Evolutionary conservation across 1,284 basidiomycete genomes (phyloP), one percentile per base, ranked within the genome.

Genomic region (Apiotrichum veenhuisii): DNA sequence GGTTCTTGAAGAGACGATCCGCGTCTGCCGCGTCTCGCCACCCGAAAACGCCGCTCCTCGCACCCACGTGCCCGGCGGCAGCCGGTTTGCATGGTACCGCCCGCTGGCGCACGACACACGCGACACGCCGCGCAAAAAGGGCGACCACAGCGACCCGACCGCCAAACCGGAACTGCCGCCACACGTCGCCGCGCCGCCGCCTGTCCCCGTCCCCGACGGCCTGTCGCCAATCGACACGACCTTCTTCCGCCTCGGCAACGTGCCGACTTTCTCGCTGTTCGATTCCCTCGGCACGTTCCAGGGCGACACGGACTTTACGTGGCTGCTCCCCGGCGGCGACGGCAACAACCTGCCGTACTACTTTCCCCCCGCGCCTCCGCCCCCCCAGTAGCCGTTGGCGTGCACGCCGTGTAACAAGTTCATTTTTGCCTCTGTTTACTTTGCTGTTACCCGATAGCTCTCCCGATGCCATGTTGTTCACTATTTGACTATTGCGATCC

Each of bases 1-100:
- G 20, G 59, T 61, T 2, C 37, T 64, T 17, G 57, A 61, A 47
- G 62, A 64, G 43, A 64, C 62, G 2, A 59, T 55, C 23, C 50
- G 58, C 2, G 55, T 60, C 4, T 60, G 58, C 33, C 50, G 54
- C 5, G 52, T 60, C 8, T 4, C 50, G 10, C 34, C 25, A 5
- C 40, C 40, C 10, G 38, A 30, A 3, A 34, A 36, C 15, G 20
- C 27, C 9, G 17, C 44, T 3, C 45, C 22, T 20, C 25, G 51
- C 1, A n/a, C 51, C 1, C 14, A 20, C 18, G n/a, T 12, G 8
- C 15, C 41, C 14, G n/a, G 36, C 1, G n/a, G 30, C 18, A 27
- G 33, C 11, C 25, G 49, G 23, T 50, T 50, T 17, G 49, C 49
- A 3, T 60, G 58, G 58, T 60, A 60, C 17, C 51, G 58, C 2